Conservation (phyloP, 1,284 basidiomycete species). For the Coniophora puteana region DNA sequence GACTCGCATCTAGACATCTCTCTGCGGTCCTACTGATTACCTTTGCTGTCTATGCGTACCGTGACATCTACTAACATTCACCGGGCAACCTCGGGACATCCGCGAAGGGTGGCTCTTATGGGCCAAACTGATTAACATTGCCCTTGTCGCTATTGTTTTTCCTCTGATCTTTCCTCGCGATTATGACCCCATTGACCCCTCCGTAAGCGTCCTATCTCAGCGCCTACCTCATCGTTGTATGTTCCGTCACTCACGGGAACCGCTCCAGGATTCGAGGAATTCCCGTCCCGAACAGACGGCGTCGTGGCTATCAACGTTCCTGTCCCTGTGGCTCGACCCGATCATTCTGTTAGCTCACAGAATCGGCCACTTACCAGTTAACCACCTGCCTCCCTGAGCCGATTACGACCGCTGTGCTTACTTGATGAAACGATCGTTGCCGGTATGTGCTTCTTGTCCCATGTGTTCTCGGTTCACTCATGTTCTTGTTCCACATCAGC, state of each 20-base stretch:
- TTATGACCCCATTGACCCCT: conserved; percentile 21
- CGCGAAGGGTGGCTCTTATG: conserved; percentile 19
- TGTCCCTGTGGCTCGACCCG: conserved; percentile 57
- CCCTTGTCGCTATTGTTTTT: conserved; percentile 15
- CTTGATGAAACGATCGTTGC: conserved; percentile 34
- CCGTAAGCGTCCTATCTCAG: too few species aligned
- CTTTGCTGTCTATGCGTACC: conserved; percentile 40
- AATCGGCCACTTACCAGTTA: conserved; percentile 38
- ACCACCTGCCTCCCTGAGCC: conserved; percentile 51
- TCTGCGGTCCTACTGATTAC: conserved; percentile 21
- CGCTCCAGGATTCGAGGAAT: too few species aligned
- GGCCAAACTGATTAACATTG: conserved; percentile 18
- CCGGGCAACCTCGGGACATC: conserved; percentile 13
- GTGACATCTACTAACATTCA: conserved; percentile 47
- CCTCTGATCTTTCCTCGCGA: conserved; percentile 20
- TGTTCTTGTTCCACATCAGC: not conserved
- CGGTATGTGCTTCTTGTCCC: conserved; percentile 23
- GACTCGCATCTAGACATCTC: conserved; percentile 14
- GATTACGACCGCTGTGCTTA: conserved; percentile 49
- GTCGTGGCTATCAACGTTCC: conserved; percentile 49
- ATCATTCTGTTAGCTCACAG: conserved; percentile 45
- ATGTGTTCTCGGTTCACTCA: not conserved
- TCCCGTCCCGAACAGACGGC: conserved; percentile 68
- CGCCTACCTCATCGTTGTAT: too few species aligned
- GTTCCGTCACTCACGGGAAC: too few species aligned